Base-by-base conservation (phyloP, 2,329 filamentous ascomycete species). In the Pseudocercospora macadamiae region DNA sequence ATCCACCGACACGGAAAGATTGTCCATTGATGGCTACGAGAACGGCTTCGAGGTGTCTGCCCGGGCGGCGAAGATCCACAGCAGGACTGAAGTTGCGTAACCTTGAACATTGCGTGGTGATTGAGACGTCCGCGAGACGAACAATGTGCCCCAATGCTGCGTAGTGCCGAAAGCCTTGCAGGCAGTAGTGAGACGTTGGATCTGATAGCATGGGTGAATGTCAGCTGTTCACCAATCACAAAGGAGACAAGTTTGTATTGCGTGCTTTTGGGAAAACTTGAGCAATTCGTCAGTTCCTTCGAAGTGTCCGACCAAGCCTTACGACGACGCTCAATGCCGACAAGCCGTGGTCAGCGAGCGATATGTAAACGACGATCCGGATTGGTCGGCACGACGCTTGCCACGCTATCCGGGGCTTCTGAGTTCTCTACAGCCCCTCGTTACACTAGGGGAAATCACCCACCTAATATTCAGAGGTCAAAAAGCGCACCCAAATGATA, bases 331-430 rank as follows among this genome's bases (percentile, higher is more conserved):
- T 18, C 48, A 51, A 25, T 36, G 18, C 48, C 48, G 48, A 51
- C 48, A 32, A 36, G 18, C 48, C 48, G 48, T 26, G 3, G 23
- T n/a, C 26, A 47, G n/a, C 23, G 23, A 23, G 45, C 12, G 23
- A 26, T 47, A 47, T 47, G 19, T 47, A 47, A 36, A 39, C 58
- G 58, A 60, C 37, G 44, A 21, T n/a, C 58, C 58, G 58, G 51
- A 21, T 54, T 51, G 28, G 39, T 44, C 49, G 54, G 58, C 54
- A 39, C 57, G 49, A 54, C 54, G 49, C 37, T 25, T 57, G 51
- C 49, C 58, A 61, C 44, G 54, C 57, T 61, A n/a, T n/a, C n/a
- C n/a, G n/a, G n/a, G n/a, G n/a, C n/a, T n/a, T n/a, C n/a, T n/a
- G n/a, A n/a, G n/a, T n/a, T n/a, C n/a, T n/a, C n/a, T n/a, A n/a